phyloP scores from a whole-genome alignment of 768 basidiomycete species.

The Pulveroboletus sp. region DNA sequence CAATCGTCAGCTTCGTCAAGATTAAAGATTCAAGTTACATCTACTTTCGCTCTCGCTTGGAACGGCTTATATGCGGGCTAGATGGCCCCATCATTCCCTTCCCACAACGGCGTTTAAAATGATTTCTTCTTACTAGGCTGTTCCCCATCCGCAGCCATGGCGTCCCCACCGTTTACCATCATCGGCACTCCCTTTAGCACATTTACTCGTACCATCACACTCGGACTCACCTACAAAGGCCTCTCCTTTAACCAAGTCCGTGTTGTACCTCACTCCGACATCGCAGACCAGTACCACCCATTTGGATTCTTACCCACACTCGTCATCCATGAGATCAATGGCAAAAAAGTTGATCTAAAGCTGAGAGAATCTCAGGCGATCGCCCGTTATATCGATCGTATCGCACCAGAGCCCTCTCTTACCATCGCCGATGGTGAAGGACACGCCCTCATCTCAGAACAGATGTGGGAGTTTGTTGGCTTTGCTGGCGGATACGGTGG shows the following conservation, averaged over 20 bases:
- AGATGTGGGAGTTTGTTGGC: slow-evolving; percentile 34
- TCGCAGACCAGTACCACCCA: slow-evolving; percentile 26
- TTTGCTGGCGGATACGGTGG: slow-evolving; percentile 24
- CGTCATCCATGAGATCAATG: slow-evolving; percentile 26
- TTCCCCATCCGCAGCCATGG: slow-evolving; percentile 11
- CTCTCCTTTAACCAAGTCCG: slow-evolving; percentile 25
- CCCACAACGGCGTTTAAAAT: slow-evolving; percentile 9
- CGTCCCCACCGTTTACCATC: slow-evolving; percentile 22
- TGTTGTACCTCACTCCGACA: slow-evolving; percentile 27
- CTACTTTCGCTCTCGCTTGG: slow-evolving; percentile 29
- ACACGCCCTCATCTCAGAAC: slow-evolving; percentile 21
- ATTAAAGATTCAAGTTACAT: no score
- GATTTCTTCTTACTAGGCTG: background rate
- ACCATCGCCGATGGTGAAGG: slow-evolving; percentile 19
- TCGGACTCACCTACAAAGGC: slow-evolving; percentile 27
- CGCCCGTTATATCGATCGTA: slow-evolving; percentile 28
- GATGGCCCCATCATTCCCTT: no score
- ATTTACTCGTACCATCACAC: slow-evolving; percentile 31
- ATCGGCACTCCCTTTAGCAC: slow-evolving; percentile 33
- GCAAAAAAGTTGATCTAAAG: slow-evolving; percentile 20
- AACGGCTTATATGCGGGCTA: no score
- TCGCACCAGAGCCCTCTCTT: slow-evolving; percentile 27
- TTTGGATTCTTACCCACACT: slow-evolving; percentile 33
- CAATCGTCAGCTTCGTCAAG: no score
- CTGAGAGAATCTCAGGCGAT: slow-evolving; percentile 30